Base-by-base conservation (phyloP, 208 protist genomes). In the Acanthamoeba lenticulata region DNA sequence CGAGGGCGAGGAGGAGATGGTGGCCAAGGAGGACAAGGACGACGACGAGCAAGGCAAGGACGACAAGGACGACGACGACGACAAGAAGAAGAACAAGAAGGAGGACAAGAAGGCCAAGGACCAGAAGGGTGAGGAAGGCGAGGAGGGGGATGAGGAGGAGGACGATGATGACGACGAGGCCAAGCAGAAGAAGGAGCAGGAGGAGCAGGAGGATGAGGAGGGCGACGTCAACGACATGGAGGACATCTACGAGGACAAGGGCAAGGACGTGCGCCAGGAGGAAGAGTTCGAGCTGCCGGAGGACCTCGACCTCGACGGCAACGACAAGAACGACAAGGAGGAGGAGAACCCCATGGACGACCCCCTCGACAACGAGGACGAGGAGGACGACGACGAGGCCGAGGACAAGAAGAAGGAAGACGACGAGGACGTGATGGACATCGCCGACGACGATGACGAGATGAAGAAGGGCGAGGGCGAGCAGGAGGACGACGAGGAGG, bases 1-100 rank as follows among this genome's bases (percentile, higher is more conserved):
- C 36, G 83, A 90, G 55, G 65, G 92, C n/a, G 92, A 94, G 52
- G 49, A 74, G 52, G 93, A 81, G 40, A 93, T 86, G 74, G 90
- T 94, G 9, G 90, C 77, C 90, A 90, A 96, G n/a, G 89, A 96
- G 57, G 90, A 97, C 55, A 89, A 96, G 21, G 93, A 97, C 0
- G 94, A 97, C 40, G 94, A 97, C n/a, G 94, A 97, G 1, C 27
- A 96, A 97, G 44, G 97, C 97, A 88, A 96, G 97, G 94, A 97
- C 97, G 95, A 98, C 97, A 81, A 97, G 98, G 83, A 96, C 96
- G 15, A 97, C 96, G 9, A 97, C 95, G 38, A 99, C 96, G 94
- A 94, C 5, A 65, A 88, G 49, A 69, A 47, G 27, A 57, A 57
- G 47, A 67, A 94, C 15, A 45, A 62, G 32, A 32, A 86, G 49